A percentile compares a stretch with the other conserved stretches of the same genome.
These are phyloP conservation scores for Emmonsiellopsis sp. DNA, from an alignment of 2,329 filamentous ascomycete species.

Conservation along the genomic window DNA sequence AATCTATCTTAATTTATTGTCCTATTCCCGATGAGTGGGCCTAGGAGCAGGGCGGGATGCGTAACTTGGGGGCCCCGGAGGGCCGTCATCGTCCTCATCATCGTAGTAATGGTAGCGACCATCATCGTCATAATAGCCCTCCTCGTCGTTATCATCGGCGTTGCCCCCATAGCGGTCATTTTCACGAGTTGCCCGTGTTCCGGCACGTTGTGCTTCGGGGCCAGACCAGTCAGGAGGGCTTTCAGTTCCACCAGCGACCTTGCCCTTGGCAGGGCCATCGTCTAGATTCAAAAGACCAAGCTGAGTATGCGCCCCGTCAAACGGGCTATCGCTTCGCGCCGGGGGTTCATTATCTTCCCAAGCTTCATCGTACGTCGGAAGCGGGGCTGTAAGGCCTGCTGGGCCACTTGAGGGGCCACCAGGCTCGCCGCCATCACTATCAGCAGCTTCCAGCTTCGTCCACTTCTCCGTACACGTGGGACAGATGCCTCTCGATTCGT, in stretches of 20 bases:
- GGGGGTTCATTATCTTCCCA: background rate
- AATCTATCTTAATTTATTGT: too few relatives aligned
- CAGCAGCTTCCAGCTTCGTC: conserved; percentile 6
- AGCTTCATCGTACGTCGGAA: conserved; percentile 1
- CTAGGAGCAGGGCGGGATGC: too few relatives aligned
- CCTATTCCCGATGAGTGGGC: too few relatives aligned
- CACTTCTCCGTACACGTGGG: conserved; percentile 12
- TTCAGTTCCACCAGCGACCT: background rate
- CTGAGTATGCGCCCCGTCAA: background rate
- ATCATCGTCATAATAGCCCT: background rate
- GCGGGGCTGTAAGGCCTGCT: background rate
- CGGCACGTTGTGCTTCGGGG: background rate
- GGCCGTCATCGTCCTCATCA: background rate
- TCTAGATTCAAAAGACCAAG: conserved; percentile 4
- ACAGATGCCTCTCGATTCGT: conserved; percentile 11
- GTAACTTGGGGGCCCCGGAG: too few relatives aligned
- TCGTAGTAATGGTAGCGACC: background rate
- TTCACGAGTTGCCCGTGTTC: background rate
- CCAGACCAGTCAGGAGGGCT: background rate
- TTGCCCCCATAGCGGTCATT: background rate
- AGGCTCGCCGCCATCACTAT: background rate
- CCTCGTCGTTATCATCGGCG: background rate
- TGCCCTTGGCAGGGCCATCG: conserved; percentile 6
- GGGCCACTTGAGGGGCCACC: background rate
- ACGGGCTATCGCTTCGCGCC: background rate